These are phyloP conservation scores for Ganoderma sp. DNA, from an alignment of 1,284 basidiomycete species.

Conservation along the genomic window DNA sequence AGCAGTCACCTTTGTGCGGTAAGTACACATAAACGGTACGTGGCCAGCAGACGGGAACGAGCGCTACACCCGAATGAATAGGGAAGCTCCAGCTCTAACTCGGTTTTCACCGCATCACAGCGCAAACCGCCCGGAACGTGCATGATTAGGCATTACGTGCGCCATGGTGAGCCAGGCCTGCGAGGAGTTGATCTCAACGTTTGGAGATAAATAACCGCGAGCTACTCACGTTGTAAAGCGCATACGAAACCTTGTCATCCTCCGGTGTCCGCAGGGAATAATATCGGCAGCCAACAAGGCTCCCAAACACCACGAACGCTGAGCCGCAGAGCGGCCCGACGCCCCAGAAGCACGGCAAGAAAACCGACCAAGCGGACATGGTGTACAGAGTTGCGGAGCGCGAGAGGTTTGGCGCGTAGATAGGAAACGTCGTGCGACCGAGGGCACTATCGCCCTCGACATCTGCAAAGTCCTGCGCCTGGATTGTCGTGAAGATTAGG, in stretches of 20 bases:
- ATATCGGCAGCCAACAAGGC: constrained; percentile 37
- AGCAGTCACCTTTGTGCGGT: no score
- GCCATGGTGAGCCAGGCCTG: constrained; percentile 18
- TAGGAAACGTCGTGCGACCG: constrained; percentile 43
- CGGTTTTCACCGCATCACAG: constrained; percentile 1
- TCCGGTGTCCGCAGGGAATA: constrained; percentile 29
- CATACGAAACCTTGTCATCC: constrained; percentile 36
- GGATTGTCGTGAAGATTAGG: constrained; percentile 38
- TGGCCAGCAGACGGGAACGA: no score
- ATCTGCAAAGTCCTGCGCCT: constrained; percentile 41
- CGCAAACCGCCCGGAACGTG: constrained; percentile 7
- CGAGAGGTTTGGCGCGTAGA: constrained; percentile 40
- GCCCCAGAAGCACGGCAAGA: constrained; percentile 35
- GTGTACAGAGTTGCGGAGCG: constrained; percentile 36
- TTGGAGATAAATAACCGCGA: no score
- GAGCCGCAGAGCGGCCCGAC: constrained; percentile 28
- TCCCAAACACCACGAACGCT: constrained; percentile 36
- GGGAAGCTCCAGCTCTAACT: neutral
- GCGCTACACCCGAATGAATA: neutral
- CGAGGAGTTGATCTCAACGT: neutral
- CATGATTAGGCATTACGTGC: constrained; percentile 16
- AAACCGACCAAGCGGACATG: constrained; percentile 39
- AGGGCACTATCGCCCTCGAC: constrained; percentile 41
- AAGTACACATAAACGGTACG: no score
- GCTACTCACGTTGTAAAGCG: constrained; percentile 39